Base-by-base conservation (phyloP, 345 rosid genomes). In the Citrus cavaleriei region DNA sequence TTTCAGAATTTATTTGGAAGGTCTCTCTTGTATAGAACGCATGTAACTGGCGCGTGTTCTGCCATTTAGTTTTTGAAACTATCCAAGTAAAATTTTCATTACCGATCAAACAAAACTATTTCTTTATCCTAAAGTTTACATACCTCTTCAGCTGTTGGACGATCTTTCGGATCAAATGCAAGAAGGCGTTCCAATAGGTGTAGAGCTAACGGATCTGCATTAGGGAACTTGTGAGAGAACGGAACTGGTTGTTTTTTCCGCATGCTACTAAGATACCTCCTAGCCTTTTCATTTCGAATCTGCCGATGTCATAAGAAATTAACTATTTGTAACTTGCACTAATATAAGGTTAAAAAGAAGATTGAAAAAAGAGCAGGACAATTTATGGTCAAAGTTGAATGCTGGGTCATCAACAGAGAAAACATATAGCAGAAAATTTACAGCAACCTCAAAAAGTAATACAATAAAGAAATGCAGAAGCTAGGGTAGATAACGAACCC, bases 161-260 rank as follows among this genome's bases (percentile, higher is more conserved):
- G 99, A 82, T 96, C 98, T 86, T 96, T 96, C 3, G 99, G 97
- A 93, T 96, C 99, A 88, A 96, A 96, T 60, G 98, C 97, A 84
- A 96, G 91, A 27, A 96, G 81, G 72, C 86, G 92, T 83, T 90
- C 91, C 65, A 96, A 88, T 18, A 96, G 83, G 77, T 84, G 85
- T 66, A 94, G 91, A 82, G 98, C 98, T 86, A 90, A 68, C 19
- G 93, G 98, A 83, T 94, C 97, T 54, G 83, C 91, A 42, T 93
- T 83, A 66, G 95, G 97, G 85, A 96, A 96, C 84, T 94, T 96
- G 51, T 90, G 90, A 27, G 92, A 64, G 91, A 89, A 93, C 8
- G 95, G 97, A 81, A 96, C 88, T 42, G 88, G 90, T 79, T 78
- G 95, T 84, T 96, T 96, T 68, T 85, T 95, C 82, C 97, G 88